Percentiles rank a stretch among this genome's conserved stretches.
Evolutionary conservation across 768 basidiomycete genomes (phyloP).

Genomic region (Candolleomyces eurysporus): DNA sequence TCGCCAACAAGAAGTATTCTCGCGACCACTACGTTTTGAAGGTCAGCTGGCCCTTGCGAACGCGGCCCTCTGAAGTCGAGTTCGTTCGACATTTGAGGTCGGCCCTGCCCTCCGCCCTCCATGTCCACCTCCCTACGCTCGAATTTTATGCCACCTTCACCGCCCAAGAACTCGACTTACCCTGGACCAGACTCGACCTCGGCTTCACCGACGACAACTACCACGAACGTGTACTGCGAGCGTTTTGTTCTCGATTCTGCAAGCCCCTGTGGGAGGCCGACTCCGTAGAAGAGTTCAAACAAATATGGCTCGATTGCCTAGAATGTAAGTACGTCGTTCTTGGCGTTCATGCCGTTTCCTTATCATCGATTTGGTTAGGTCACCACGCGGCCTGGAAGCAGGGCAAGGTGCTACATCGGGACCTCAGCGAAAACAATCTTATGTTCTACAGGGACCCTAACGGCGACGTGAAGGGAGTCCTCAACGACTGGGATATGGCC

Average conservation of each 20-base stretch:
- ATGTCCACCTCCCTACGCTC: neutral
- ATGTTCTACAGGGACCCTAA: constrained; percentile 17
- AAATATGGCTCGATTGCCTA: constrained; percentile 26
- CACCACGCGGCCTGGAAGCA: constrained; percentile 20
- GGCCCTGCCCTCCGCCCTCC: neutral
- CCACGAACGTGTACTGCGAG: constrained; percentile 13
- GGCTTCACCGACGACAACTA: neutral
- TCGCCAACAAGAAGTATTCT: neutral
- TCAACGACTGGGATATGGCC: constrained; percentile 29
- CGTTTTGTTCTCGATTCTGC: constrained; percentile 18
- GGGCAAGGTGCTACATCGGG: constrained; percentile 25
- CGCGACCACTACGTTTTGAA: neutral
- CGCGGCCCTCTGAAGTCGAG: neutral
- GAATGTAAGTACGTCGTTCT: constrained; percentile 22
- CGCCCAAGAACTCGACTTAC: constrained; percentile 6
- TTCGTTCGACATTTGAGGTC: neutral
- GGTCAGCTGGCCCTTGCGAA: neutral
- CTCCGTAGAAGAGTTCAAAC: constrained; percentile 22
- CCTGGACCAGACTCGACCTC: constrained; percentile 4
- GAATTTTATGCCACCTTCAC: neutral
- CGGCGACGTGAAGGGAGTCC: constrained; percentile 16
- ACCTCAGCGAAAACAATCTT: constrained; percentile 29
- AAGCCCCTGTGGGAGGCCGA: constrained; percentile 19
- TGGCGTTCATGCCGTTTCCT: neutral
- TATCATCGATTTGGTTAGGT: constrained; percentile 10